Conservation (phyloP, 2,329 filamentous ascomycete genomes). For the Fusarium armeniacum region DNA sequence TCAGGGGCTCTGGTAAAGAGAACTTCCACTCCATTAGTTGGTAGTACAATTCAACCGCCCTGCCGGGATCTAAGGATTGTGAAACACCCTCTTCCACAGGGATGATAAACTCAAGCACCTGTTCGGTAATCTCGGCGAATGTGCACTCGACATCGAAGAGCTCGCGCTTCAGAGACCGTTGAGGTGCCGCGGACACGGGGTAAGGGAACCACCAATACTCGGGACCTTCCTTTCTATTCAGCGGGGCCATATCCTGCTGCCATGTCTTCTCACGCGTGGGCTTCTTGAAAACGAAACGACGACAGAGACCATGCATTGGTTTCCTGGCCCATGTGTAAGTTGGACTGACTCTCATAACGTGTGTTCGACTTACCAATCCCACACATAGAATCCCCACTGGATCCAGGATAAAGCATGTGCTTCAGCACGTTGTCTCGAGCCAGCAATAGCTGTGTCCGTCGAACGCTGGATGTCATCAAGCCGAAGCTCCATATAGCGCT, state of each 20-base stretch:
- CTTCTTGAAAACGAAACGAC: conserved; percentile 17
- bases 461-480: conserved; percentile 31
- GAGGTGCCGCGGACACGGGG: conserved; percentile 19
- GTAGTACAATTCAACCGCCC: conserved; percentile 23
- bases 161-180: conserved; percentile 23
- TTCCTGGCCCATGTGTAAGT: conserved; percentile 24
- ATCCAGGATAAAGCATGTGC: conserved; percentile 38
- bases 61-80: not conserved
- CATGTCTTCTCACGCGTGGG: conserved; percentile 21
- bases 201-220: conserved; percentile 41
- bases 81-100: conserved; percentile 15
- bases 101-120: conserved; percentile 30
- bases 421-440: conserved; percentile 27
- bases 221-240: conserved; percentile 19
- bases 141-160: conserved; percentile 33
- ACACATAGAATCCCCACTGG: conserved; percentile 38
- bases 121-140: conserved; percentile 32
- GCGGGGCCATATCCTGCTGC: conserved; percentile 13
- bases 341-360: not conserved
- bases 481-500: conserved; percentile 24
- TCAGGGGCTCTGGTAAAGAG: conserved; percentile 25
- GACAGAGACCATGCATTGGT: conserved; percentile 34
- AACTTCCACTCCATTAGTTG: conserved; percentile 33
- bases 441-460: conserved; percentile 24
- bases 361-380: conserved; percentile 28